These are phyloP conservation scores for Aspergillus sojae DNA, from an alignment of 2,329 filamentous ascomycete genomes.

Conservation along the genomic window DNA sequence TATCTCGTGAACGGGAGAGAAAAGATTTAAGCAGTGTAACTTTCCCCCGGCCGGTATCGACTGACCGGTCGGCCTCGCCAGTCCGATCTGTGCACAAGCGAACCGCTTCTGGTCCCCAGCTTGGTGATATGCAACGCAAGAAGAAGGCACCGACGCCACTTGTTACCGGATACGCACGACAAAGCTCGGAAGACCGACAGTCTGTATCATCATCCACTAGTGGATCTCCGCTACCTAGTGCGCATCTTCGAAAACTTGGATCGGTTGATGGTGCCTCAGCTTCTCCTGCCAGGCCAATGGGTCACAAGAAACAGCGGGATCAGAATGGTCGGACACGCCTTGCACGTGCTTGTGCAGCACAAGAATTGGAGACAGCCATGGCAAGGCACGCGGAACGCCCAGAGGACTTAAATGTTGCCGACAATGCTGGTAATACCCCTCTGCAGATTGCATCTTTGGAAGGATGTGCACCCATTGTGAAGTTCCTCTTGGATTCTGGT, in stretches of 20 bases:
- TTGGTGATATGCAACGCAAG: slow-evolving; percentile 27
- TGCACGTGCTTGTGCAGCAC: slow-evolving; percentile 85
- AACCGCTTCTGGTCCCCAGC: slow-evolving; percentile 38
- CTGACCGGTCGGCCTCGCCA: slow-evolving; percentile 41
- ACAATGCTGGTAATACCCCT: slow-evolving; percentile 95
- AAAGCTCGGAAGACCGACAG: slow-evolving; percentile 49
- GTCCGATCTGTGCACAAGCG: slow-evolving; percentile 40
- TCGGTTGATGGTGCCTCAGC: slow-evolving; percentile 52
- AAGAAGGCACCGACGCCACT: slow-evolving; percentile 46
- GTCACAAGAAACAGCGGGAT: slow-evolving; percentile 84
- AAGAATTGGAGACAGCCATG: slow-evolving; percentile 78
- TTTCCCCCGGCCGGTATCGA: slow-evolving; percentile 33
- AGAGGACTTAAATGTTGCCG: slow-evolving; percentile 83
- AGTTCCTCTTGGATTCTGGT: slow-evolving; percentile 79
- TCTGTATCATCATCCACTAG: slow-evolving; percentile 49
- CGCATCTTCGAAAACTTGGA: slow-evolving; percentile 44
- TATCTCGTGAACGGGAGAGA: slow-evolving; percentile 27
- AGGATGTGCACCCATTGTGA: slow-evolving; percentile 83
- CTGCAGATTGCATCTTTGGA: slow-evolving; percentile 90
- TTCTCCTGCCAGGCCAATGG: slow-evolving; percentile 66
- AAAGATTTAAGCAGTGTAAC: slow-evolving; percentile 31
- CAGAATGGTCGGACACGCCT: slow-evolving; percentile 89
- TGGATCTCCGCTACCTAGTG: slow-evolving; percentile 46
- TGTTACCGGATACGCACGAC: slow-evolving; percentile 44
- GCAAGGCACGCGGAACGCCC: slow-evolving; percentile 75